Evolutionary conservation across 306 rosid genomes (phyloP).

Genomic region (Biancaea sappan): DNA sequence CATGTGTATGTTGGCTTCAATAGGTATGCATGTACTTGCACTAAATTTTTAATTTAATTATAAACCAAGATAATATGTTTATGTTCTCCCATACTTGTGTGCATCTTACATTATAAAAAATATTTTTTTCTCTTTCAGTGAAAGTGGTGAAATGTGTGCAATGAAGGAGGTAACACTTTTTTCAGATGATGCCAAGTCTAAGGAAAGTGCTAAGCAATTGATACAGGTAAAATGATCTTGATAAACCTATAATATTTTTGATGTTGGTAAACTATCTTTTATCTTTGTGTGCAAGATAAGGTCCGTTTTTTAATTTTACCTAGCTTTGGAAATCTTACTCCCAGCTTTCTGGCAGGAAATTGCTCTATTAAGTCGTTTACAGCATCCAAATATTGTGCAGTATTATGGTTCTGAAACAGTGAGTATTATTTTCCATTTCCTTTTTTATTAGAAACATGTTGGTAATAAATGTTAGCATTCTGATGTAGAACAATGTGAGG

Average conservation of each 20-base stretch:
- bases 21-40: slow-evolving; percentile 66
- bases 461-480: slow-evolving; percentile 13
- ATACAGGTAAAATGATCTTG: slow-evolving; percentile 66
- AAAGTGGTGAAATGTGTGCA: slow-evolving; percentile 97
- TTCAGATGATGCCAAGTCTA: slow-evolving; percentile 94
- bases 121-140: slow-evolving; percentile 51
- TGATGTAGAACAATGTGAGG: no score
- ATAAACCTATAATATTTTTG: slow-evolving; percentile 11
- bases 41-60: slow-evolving; percentile 16
- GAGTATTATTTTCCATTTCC: slow-evolving; percentile 45
- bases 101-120: slow-evolving; percentile 9
- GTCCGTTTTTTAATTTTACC: slow-evolving; percentile 33
- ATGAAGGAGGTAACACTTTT: slow-evolving; percentile 96
- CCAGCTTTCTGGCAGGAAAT: slow-evolving; percentile 71
- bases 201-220: slow-evolving; percentile 94
- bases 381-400: slow-evolving; percentile 97
- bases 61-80: neutral
- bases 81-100: neutral
- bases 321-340: slow-evolving; percentile 38
- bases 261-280: neutral
- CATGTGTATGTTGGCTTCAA: slow-evolving; percentile 96
- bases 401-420: slow-evolving; percentile 91
- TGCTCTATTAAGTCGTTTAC: slow-evolving; percentile 83
- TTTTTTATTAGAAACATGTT: neutral
- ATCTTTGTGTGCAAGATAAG: slow-evolving; percentile 21